A percentile compares a stretch with the other conserved stretches of the same genome.
Evolutionary conservation across 768 basidiomycete genomes (phyloP).

Genomic region (Boletus subparvulus): DNA sequence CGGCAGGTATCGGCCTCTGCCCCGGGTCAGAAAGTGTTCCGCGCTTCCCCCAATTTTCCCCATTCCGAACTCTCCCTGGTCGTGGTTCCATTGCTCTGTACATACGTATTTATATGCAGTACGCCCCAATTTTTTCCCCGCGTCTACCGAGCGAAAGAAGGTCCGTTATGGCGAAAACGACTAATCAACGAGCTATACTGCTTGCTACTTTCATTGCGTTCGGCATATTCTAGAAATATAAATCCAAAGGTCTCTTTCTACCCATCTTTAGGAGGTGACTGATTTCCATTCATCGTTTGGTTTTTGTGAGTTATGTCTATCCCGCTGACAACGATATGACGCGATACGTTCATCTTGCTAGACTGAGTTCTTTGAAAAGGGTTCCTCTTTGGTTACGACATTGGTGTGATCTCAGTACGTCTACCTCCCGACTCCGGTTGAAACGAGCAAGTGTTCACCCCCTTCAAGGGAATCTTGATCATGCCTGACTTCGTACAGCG

Average conservation of each 20-base stretch:
- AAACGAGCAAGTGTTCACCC: not conserved
- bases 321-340: not conserved
- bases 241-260: not conserved
- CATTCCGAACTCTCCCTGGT: no score
- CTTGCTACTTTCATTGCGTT: slow-evolving; percentile 18
- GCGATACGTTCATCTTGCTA: not conserved
- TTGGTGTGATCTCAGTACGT: slow-evolving; percentile 16
- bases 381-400: slow-evolving; percentile 16
- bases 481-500: slow-evolving; percentile 17
- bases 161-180: not conserved
- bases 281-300: not conserved
- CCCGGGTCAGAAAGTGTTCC: no score
- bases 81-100: no score
- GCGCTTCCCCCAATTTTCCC: no score
- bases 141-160: no score
- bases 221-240: slow-evolving; percentile 2
- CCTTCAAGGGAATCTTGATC: slow-evolving; percentile 11
- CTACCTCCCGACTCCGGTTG: not conserved
- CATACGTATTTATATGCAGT: no score
- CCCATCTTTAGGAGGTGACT: slow-evolving; percentile 9
- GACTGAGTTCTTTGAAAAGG: slow-evolving; percentile 6
- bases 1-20: no score
- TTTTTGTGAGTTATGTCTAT: not conserved
- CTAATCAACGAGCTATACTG: slow-evolving; percentile 9
- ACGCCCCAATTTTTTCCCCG: no score